Base-by-base conservation (phyloP, 169 alveolate genomes). In the Besnoitia besnoiti region DNA sequence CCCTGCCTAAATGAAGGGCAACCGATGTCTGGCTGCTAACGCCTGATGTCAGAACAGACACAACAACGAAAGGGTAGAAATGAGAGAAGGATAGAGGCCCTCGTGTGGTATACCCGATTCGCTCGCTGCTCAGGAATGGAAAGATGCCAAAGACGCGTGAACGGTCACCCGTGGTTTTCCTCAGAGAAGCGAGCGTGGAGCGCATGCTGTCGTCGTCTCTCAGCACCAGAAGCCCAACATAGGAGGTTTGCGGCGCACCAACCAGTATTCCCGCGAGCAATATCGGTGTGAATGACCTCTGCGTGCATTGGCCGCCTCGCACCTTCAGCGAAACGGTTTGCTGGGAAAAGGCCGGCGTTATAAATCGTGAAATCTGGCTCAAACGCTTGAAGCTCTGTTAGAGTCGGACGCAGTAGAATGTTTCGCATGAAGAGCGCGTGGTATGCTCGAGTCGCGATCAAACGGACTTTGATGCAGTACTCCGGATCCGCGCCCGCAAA, bases 351-450 rank as follows among this genome's bases (percentile, higher is more conserved):
- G 85, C 99, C 99, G 33, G 99, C 99, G 95, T 98, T 98, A 94
- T 97, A 95, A 62, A 98, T 97, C 73, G 97, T 96, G 96, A 97
- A 98, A 88, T 98, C 99, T 0, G 98, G 97, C 33, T 91, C 50
- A 49, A 92, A 85, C 37, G 10, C 96, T 85, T 90, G 95, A 46
- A 97, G 95, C 93, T 98, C 98, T 92, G 97, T 98, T n/a, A 84
- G 79, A 0, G 97, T 92, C 24, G 99, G 99, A 89, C 97, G 96
- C 59, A 99, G 97, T 49, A 99, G 97, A 99, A 99, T 98, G 95
- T 99, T 98, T 94, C 97, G 96, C 99, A 99, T 99, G 97, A 98
- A 99, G 47, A 98, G 97, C 16, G 99, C 99, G 94, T 99, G 99
- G 95, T 99, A 99, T 62, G 99, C 99, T 89, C 99, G 94, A 14